Percentiles rank a stretch among this genome's conserved stretches.
phyloP scores from a whole-genome alignment of 1,139 yeast genomes.

The Trichomonascaceae sp. region DNA sequence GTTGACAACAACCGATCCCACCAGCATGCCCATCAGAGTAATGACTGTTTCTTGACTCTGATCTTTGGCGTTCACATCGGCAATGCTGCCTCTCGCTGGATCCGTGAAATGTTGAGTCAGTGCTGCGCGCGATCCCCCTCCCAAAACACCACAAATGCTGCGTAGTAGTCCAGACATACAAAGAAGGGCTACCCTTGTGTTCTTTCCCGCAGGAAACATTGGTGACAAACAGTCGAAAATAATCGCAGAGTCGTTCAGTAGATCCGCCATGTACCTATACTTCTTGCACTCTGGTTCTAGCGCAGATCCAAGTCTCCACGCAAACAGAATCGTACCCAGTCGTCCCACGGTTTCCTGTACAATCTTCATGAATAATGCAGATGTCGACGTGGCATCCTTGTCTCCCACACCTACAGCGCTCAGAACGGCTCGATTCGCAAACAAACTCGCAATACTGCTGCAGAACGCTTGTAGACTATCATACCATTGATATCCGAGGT shows the following conservation, averaged over 20 bases:
- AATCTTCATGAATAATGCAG: constrained; percentile 27
- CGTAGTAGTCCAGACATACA: constrained; percentile 25
- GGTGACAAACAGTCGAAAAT: constrained; percentile 27
- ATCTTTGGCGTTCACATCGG: constrained; percentile 29
- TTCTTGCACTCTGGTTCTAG: constrained; percentile 29
- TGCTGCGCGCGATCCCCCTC: constrained; percentile 29
- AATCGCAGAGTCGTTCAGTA: constrained; percentile 26
- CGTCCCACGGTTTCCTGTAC: constrained; percentile 28
- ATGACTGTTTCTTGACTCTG: constrained; percentile 29
- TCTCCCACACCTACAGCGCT: constrained; percentile 30
- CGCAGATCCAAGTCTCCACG: constrained; percentile 26
- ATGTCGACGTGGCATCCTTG: constrained; percentile 25
- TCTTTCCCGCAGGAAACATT: constrained; percentile 17
- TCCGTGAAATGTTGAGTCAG: constrained; percentile 28
- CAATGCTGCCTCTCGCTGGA: constrained; percentile 23
- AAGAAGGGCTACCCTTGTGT: constrained; percentile 17
- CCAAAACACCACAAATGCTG: constrained; percentile 28
- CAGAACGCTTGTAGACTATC: constrained; percentile 29
- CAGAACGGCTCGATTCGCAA: constrained; percentile 27
- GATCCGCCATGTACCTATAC: constrained; percentile 26
- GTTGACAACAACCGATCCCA: constrained; percentile 24
- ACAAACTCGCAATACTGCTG: constrained; percentile 24
- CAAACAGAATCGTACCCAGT: constrained; percentile 26
- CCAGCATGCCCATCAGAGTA: constrained; percentile 26
- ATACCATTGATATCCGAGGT: constrained; percentile 25